Evolutionary conservation across 2,329 filamentous ascomycete genomes (phyloP), one percentile per base, ranked within the genome.

Genomic region (Colletotrichum chlorophyti): DNA sequence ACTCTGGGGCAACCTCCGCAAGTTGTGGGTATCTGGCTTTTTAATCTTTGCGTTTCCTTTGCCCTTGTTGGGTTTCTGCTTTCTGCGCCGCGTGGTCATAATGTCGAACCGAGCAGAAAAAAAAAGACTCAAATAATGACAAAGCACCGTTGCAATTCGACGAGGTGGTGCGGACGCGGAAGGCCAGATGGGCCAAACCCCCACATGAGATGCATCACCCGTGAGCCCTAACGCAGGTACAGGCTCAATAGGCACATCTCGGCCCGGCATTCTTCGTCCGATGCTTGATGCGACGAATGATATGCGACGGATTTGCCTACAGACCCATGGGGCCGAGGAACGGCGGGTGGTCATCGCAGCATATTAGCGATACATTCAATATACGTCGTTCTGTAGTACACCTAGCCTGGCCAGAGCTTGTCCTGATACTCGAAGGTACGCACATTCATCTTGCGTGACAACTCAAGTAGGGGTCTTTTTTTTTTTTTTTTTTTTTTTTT

Each of bases 151-250:
- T 34, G 51, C 38, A 45, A 24, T 41, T 53, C 47, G 48, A 14
- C 15, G 48, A 19, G 19, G 24, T n/a, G 14, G 15, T 3, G 9
- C 11, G 17, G 17, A 11, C 15, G 41, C 19, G 42, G 34, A 41
- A 42, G n/a, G n/a, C n/a, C n/a, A 32, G 21, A 3, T 29, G 42
- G 54, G 17, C 26, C 41, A 15, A 15, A 6, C 24, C 43, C 31
- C 54, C 37, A 53, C 38, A 40, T n/a, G 23, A 45, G 37, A 40
- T 55, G 57, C 57, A 49, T 37, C 52, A 34, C 37, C n/a, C 24
- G 26, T 41, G 38, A 60, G 57, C 57, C 57, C 57, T 60, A 57
- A 60, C 57, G 51, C 57, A 60, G 57, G 57, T 49, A 60, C 57
- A 50, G n/a, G n/a, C n/a, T n/a, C n/a, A n/a, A n/a, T n/a, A 37